phyloP scores from a whole-genome alignment of 1,284 basidiomycete genomes.

The Ceratobasidium papillatum region DNA sequence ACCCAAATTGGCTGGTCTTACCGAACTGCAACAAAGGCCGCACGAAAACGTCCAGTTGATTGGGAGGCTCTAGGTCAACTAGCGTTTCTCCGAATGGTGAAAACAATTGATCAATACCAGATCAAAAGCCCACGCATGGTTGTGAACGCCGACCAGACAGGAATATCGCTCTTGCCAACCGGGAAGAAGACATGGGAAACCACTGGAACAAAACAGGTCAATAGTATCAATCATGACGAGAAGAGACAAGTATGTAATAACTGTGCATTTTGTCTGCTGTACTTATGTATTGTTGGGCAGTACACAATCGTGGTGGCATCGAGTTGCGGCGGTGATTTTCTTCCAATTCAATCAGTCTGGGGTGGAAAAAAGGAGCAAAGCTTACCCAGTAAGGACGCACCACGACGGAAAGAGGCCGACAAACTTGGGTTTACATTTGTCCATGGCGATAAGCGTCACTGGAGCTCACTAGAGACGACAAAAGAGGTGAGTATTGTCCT shows the following conservation, averaged over 20 bases:
- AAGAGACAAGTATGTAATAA: background rate
- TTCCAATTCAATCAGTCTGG: conserved; percentile 21
- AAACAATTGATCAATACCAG: background rate
- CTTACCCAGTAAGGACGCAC: background rate
- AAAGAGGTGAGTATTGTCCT: background rate
- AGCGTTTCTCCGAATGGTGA: background rate
- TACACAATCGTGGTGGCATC: conserved; percentile 8
- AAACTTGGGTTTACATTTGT: background rate
- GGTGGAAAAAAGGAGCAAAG: background rate
- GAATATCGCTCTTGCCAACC: background rate
- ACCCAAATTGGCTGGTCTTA: conserved; percentile 5
- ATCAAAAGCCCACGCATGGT: conserved; percentile 16
- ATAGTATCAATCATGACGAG: background rate
- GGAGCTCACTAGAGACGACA: conserved; percentile 15
- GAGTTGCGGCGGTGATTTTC: conserved; percentile 9
- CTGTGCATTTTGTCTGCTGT: too few relatives aligned
- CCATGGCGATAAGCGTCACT: conserved; percentile 14
- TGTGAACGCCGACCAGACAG: conserved; percentile 14
- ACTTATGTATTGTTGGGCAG: too few relatives aligned
- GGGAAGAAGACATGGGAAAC: conserved; percentile 15
- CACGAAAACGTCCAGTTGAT: background rate
- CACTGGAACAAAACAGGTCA: background rate
- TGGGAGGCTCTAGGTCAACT: background rate
- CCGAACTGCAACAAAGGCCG: conserved; percentile 13
- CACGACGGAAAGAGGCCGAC: background rate